Evolutionary conservation across 2,329 filamentous ascomycete genomes (phyloP), one percentile per base, ranked within the genome.

Genomic region (Phaeoacremonium minimum): DNA sequence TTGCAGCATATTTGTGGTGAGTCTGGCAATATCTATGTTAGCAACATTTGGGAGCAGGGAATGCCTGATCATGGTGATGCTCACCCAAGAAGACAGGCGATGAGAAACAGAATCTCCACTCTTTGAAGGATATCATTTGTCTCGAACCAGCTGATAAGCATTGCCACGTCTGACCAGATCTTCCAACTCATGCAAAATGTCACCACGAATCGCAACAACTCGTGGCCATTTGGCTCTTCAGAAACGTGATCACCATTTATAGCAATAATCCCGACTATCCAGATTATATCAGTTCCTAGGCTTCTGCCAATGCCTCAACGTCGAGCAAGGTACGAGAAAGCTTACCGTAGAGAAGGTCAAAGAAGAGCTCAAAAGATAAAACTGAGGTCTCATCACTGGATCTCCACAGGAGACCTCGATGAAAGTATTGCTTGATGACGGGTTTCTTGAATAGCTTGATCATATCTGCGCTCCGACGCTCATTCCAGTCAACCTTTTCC

Each of bases 151-250:
- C 66, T 71, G 39, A 82, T 65, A 7, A 77, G 58, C 15, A 75
- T 49, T 8, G 69, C 65, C 33, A 82, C 64, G 42, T 83, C 78
- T 32, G 64, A 66, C 78, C 78, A 83, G 43, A 83, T 75, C 48
- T 80, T 81, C 69, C 73, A 80, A 18, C 71, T 71, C 59, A 83
- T 69, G 42, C 75, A 71, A 48, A 83, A 83, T 0, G 74, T 78
- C 29, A 81, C 73, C 35, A 67, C 57, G 48, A 83, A 83, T 18
- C 71, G 66, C 15, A 81, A 63, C n/a, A 83, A 57, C 31, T 75
- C 68, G 19, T 67, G 48, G 1, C 71, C 77, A 8, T 66, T 72
- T 0, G 77, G 64, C 35, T 73, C 58, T 47, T 80, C 76, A 11
- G 73, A 68, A 11, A 77, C 72, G 35, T 69, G 69, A 49, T 83